Conservation (phyloP, 345 rosid genomes). For the Populus ilicifolia region DNA sequence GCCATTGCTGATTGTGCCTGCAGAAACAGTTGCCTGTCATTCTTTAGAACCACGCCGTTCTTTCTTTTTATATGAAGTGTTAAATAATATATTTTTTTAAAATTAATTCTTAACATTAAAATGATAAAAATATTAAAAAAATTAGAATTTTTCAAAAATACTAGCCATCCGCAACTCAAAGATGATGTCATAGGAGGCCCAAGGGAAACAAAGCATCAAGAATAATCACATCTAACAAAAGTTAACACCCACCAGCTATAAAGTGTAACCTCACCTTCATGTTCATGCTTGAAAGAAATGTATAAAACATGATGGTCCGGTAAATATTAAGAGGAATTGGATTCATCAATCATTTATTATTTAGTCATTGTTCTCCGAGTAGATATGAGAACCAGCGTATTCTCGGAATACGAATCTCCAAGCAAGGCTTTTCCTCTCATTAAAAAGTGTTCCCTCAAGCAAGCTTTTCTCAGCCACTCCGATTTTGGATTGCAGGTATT, state of each 20-base stretch:
- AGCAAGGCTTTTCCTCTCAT: background rate
- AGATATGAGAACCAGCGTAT: background rate
- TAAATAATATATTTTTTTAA: too few species aligned
- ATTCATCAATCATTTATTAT: background rate
- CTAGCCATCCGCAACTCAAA: too few species aligned
- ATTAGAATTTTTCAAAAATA: too few species aligned
- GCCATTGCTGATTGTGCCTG: background rate
- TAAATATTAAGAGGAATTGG: background rate
- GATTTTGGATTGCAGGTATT: too few species aligned
- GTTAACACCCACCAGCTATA: background rate
- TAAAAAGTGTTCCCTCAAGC: background rate
- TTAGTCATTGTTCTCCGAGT: background rate
- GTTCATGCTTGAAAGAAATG: background rate
- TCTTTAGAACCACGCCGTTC: too few species aligned
- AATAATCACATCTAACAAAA: background rate
- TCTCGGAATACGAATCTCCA: background rate
- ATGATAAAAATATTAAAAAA: too few species aligned
- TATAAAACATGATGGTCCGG: background rate
- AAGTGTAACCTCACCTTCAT: background rate
- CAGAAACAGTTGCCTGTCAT: too few species aligned
- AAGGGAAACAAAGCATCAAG: too few species aligned
- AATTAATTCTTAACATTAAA: too few species aligned
- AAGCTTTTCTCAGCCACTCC: background rate
- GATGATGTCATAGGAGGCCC: too few species aligned
- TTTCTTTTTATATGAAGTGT: too few species aligned